Evolutionary conservation across 2,329 filamentous ascomycete species (phyloP).

Genomic region (Chrysosporium keratinophilum): DNA sequence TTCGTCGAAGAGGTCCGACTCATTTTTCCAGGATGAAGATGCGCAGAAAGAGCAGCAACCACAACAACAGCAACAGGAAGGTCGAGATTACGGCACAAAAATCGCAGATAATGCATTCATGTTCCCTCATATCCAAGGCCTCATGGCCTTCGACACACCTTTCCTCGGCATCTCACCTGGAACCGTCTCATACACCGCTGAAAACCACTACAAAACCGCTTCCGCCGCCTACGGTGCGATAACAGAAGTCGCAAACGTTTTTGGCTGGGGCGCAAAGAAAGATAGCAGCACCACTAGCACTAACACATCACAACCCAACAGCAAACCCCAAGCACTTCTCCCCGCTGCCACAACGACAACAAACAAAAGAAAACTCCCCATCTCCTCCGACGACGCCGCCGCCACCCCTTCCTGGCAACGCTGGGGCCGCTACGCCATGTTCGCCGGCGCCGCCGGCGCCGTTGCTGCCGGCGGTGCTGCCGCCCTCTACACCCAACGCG

Average conservation of each 20-base stretch:
- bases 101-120: slow-evolving; percentile 46
- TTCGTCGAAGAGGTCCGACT: slow-evolving; percentile 14
- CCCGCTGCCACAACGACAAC: slow-evolving; percentile 24
- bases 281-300: slow-evolving; percentile 10
- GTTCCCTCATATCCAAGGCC: slow-evolving; percentile 86
- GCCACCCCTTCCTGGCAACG: slow-evolving; percentile 53
- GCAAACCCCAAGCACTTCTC: slow-evolving; percentile 19
- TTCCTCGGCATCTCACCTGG: slow-evolving; percentile 50
- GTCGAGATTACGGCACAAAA: no score
- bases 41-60: neutral
- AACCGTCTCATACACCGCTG: slow-evolving; percentile 51
- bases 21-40: slow-evolving; percentile 15
- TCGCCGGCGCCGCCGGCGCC: slow-evolving; percentile 68
- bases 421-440: slow-evolving; percentile 79
- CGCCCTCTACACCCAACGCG: slow-evolving; percentile 75
- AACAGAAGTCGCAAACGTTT: slow-evolving; percentile 52
- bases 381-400: slow-evolving; percentile 36
- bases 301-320: neutral
- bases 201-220: slow-evolving; percentile 71
- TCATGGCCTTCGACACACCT: slow-evolving; percentile 90
- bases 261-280: slow-evolving; percentile 51
- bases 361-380: slow-evolving; percentile 20
- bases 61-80: no score
- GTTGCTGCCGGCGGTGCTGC: slow-evolving; percentile 72
- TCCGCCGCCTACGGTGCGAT: slow-evolving; percentile 58